Base-by-base conservation (phyloP, 179 eudicot genomes). In the Drosera spatulata region DNA sequence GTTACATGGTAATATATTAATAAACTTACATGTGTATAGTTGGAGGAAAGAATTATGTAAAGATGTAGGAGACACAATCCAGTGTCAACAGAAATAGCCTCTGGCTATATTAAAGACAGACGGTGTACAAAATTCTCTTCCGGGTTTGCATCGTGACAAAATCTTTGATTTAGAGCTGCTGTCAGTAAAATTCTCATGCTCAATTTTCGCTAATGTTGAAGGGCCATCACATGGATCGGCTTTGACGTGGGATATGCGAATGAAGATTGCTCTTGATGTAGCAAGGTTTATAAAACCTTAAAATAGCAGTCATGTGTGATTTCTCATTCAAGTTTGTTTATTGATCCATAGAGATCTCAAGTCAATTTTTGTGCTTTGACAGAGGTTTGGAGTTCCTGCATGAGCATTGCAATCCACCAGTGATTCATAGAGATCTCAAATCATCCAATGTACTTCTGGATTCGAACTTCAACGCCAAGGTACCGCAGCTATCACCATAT, bases 371-470 rank as follows among this genome's bases (percentile, higher is more conserved):
- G 13, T 43, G 38, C 46, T 59, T 3, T 59, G 33, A 37, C 66
- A 91, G 97, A 80, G 97, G 96, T 49, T 64, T 91, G 53, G 96
- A 91, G 60, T 91, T 73, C 70, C 82, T 91, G 61, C 97, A 91
- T 11, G 97, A 91, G 80, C 80, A 73, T 42, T 88, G 95, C 71
- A 73, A 79, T 62, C 97, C 96, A 42, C 78, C 84, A 4, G 70
- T 91, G 33, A 22, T 22, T 22, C 33, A 22, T 22, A 22, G 33
- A 22, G 33, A 22, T 22, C 33, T 22, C 33, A 22, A 22, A 22
- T 22, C 33, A 22, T 22, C 33, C 33, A 22, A 22, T 22, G 33
- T 22, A 22, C 33, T 22, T 22, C 33, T 22, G 33, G 33, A 22
- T 22, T 22, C 33, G 33, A 22, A 22, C 33, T 22, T 22, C 33